Evolutionary conservation across 2,329 filamentous ascomycete species (phyloP).

Genomic region (Fusarium illudens): DNA sequence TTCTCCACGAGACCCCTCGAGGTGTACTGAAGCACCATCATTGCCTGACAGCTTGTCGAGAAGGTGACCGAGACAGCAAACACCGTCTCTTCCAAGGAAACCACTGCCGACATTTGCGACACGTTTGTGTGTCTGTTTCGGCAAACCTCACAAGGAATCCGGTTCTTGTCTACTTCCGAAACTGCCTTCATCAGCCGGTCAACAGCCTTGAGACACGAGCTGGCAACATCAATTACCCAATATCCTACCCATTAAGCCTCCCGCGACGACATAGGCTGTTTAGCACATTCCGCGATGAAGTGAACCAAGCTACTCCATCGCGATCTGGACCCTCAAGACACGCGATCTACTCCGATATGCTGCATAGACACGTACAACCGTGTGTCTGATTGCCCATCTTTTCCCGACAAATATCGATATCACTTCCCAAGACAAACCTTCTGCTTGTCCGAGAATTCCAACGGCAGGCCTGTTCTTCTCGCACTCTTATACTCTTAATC

Average conservation of each 20-base stretch:
- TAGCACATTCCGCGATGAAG: constrained; percentile 24
- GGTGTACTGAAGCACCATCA: not conserved
- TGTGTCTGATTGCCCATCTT: not conserved
- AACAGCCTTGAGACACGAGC: constrained; percentile 7
- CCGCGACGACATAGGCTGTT: constrained; percentile 18
- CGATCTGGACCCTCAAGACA: constrained; percentile 15
- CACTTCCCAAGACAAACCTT: not conserved
- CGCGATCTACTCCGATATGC: constrained; percentile 22
- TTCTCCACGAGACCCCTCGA: not conserved
- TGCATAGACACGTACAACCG: not conserved
- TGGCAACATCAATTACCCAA: constrained; percentile 11
- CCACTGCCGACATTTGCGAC: constrained; percentile 12
- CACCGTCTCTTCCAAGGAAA: not conserved
- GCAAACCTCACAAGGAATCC: not conserved
- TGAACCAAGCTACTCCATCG: constrained; percentile 24
- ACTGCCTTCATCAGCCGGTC: constrained; percentile 1
- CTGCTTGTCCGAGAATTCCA: not conserved
- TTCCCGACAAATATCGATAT: not conserved
- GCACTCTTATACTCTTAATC: not conserved
- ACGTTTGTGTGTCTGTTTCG: constrained; percentile 3
- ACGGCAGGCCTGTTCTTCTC: constrained; percentile 3
- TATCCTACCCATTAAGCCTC: constrained; percentile 24
- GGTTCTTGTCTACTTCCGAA: not conserved
- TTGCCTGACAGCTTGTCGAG: not conserved
- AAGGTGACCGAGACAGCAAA: not conserved